phyloP scores from a whole-genome alignment of 176 grass and related monocot species.

The Rhynchospora tenuis region DNA sequence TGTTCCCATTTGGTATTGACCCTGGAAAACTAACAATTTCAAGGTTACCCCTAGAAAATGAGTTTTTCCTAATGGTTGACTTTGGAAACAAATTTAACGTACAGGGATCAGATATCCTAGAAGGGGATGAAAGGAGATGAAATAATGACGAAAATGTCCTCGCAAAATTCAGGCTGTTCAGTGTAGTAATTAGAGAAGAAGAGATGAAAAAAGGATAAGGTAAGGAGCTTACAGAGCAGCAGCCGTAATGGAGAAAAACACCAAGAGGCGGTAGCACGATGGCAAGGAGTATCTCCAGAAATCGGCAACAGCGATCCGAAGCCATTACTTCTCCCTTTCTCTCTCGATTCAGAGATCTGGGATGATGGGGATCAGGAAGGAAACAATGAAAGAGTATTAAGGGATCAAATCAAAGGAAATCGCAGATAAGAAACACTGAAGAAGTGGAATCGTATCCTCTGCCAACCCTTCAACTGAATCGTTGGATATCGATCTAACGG shows the following conservation, averaged over 20 bases:
- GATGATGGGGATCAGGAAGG: neutral
- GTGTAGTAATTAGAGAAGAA: neutral
- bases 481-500: too few species aligned
- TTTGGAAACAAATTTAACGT: neutral
- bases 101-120: neutral
- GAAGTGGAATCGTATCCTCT: too few species aligned
- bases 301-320: constrained; percentile 47
- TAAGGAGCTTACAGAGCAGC: constrained; percentile 51
- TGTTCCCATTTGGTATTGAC: neutral
- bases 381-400: neutral
- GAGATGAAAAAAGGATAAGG: neutral
- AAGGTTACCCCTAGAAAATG: neutral
- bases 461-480: too few species aligned
- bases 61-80: neutral
- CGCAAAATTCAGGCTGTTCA: neutral
- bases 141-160: neutral
- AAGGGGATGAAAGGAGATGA: neutral
- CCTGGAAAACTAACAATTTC: neutral
- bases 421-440: too few species aligned
- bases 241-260: constrained; percentile 78
- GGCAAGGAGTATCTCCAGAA: constrained; percentile 85
- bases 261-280: constrained; percentile 81
- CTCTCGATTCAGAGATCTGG: neutral
- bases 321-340: constrained; percentile 26
- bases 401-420: too few species aligned